phyloP scores from a whole-genome alignment of 352 stramenopile species.

The Phytophthora uliginosa region DNA sequence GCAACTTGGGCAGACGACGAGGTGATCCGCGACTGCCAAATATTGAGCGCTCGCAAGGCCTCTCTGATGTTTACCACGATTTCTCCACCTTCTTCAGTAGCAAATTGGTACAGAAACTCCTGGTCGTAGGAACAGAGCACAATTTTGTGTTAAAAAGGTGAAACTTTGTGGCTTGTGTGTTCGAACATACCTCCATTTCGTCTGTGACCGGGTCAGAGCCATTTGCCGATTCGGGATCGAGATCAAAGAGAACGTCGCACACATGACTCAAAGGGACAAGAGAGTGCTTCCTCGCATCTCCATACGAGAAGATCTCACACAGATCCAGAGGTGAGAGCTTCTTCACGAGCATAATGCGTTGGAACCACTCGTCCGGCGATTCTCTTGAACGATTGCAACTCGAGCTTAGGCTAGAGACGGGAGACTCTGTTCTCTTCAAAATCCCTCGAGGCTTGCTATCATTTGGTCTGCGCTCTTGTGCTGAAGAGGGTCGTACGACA shows the following conservation, averaged over 20 bases:
- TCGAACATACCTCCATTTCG: constrained; percentile 53
- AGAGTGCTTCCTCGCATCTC: constrained; percentile 45
- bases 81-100: constrained; percentile 43
- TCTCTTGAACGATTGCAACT: constrained; percentile 16
- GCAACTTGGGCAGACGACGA: background rate
- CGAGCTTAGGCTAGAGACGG: background rate
- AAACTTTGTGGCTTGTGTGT: background rate
- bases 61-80: constrained; percentile 68
- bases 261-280: constrained; percentile 58
- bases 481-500: constrained; percentile 24
- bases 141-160: too few relatives aligned
- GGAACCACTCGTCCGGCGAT: constrained; percentile 61
- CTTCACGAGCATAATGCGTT: constrained; percentile 53
- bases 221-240: constrained; percentile 38
- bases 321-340: constrained; percentile 65
- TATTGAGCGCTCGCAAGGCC: constrained; percentile 63
- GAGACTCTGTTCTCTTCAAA: constrained; percentile 26
- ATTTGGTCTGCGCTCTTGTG: constrained; percentile 8
- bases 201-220: constrained; percentile 58
- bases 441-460: constrained; percentile 21
- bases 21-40: constrained; percentile 48
- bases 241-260: constrained; percentile 66
- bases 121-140: constrained; percentile 1
- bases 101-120: constrained; percentile 67
- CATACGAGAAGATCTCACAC: constrained; percentile 63